phyloP scores from a whole-genome alignment of 768 basidiomycete genomes.

The Rickenella mellea region DNA sequence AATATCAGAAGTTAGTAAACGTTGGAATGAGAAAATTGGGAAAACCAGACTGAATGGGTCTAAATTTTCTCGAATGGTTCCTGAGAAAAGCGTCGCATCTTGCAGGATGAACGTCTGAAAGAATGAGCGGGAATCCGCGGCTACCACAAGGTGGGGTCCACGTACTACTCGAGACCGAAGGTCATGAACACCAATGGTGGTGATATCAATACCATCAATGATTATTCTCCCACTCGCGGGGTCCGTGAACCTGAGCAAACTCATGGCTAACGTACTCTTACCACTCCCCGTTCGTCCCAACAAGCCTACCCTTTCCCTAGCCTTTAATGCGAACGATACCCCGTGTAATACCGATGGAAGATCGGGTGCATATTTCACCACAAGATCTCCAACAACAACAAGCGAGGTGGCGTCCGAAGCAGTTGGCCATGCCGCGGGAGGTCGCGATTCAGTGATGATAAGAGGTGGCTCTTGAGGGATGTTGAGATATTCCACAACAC shows the following conservation, averaged over 20 bases:
- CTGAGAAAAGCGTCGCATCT: conserved; percentile 61
- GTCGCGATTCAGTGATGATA: conserved; percentile 21
- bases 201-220: conserved; percentile 85
- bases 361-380: conserved; percentile 28
- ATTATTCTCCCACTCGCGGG: conserved; percentile 66
- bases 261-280: conserved; percentile 58
- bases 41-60: conserved; percentile 69
- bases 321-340: conserved; percentile 25
- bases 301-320: conserved; percentile 29
- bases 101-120: conserved; percentile 67
- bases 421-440: conserved; percentile 20
- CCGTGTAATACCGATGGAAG: conserved; percentile 27
- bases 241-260: conserved; percentile 73
- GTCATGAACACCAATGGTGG: conserved; percentile 77
- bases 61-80: conserved; percentile 65
- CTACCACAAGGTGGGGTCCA: too few species aligned
- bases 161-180: conserved; percentile 59
- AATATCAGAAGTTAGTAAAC: too few species aligned
- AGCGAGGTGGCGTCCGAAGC: conserved; percentile 5
- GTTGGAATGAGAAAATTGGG: too few species aligned
- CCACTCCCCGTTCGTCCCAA: conserved; percentile 24
- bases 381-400: conserved; percentile 21
- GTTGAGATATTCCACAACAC: conserved; percentile 25
- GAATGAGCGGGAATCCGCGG: too few species aligned
- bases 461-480: conserved; percentile 22